Base-by-base conservation (phyloP, 2,329 filamentous ascomycete species). In the Ophiostoma novo-ulmi region DNA sequence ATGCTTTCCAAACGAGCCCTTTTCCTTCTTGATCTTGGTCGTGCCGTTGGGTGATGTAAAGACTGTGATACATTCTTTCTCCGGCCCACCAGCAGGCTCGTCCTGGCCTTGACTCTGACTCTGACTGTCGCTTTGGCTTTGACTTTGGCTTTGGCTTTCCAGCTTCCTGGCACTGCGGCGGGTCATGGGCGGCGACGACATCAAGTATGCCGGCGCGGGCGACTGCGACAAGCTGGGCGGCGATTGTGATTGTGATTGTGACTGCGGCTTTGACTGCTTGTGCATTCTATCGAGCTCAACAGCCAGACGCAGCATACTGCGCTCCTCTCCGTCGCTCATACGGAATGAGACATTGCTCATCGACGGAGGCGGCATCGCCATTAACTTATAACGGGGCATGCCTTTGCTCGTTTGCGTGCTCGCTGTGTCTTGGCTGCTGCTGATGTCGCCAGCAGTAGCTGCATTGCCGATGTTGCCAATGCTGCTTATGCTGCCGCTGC, bases 271-370 rank as follows among this genome's bases (percentile, higher is more conserved):
- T 8, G 58, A 10, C 79, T 31, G 78, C 79, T 70, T 72, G 66
- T 69, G 68, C 41, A 35, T 48, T 61, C 36, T 36, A 73, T 85
- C 84, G 10, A 86, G 76, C 73, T 85, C 83, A n/a, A 82, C 80
- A 3, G 83, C 80, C 6, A 87, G 78, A 68, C 81, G 80, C 67
- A 83, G 77, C 75, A 85, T 80, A 73, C 82, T 83, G 44, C 78
- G 79, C 71, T 86, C 83, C 66, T 84, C 84, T 7, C 77, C 80
- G 58, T 83, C 81, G 70, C 80, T 82, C 69, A 81, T 74, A 14
- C 78, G 78, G 73, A 82, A 82, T 1, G 82, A 83, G 22, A 73
- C 72, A 7, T 74, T 75, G 13, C 41, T 66, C 63, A 68, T 67
- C 20, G 71, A 69, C 31, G 71, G 38, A 20, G 64, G 58, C 14